Evolutionary conservation across 257 asterid species (phyloP), one percentile per base, ranked within the genome.

Genomic region (Euphrasia confusa): DNA sequence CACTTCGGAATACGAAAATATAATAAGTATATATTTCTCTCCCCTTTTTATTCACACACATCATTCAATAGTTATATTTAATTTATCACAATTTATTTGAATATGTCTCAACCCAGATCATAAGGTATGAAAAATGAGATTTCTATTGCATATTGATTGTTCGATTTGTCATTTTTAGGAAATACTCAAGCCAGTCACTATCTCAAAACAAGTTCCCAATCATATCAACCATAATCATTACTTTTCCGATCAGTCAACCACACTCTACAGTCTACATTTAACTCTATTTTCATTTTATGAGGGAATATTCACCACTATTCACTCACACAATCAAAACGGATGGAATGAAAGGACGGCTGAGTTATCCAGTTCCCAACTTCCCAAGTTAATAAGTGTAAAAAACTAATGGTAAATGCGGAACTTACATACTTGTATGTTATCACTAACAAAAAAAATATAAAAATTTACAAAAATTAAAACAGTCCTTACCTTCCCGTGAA

Each of bases 401-500:
- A 37, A 9, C 24, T 21, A 21, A 21, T 21, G 42, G 11, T 37
- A 10, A 42, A 45, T 45, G 52, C 7, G n/a, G 52, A 45, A 18
- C 52, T 45, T 11, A 12, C 17, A 11, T 45, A 45, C 6, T 4
- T 45, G 2, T 7, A 13, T 45, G 52, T 4, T 49, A 15, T 49
- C 7, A 15, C 8, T 14, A 49, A 49, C 11, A 49, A 45, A 12
- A 44, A 45, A 12, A 45, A 12, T 1, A 11, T 12, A 11, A 45
- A 12, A 45, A 45, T 12, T 2, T 11, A 45, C 52, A 12, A 45
- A 37, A 53, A 24, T 24, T 17, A 42, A 18, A 28, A 32, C 59
- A 45, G 32, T 9, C 52, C 78, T 69, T 78, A 73, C 99, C 97
- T 89, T 76, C 99, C 99, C 13, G 99, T 89, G 77, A 87, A 93